Conservation (phyloP, 148 eudicot species). For the Rhododendron henanense region DNA sequence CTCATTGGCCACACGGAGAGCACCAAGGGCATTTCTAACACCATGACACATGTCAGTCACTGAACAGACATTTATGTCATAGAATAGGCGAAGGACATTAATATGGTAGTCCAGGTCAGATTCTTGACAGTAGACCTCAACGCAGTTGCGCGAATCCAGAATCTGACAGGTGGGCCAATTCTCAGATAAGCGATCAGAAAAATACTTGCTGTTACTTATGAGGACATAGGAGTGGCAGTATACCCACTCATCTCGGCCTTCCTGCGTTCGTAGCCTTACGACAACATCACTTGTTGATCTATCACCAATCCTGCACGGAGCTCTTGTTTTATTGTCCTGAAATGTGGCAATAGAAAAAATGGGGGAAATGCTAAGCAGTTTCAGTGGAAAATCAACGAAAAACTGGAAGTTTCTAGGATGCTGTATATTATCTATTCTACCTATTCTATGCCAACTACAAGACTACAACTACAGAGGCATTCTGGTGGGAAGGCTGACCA, state of each 20-base stretch:
- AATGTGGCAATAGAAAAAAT: conserved; percentile 1
- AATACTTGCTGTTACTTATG: conserved; percentile 68
- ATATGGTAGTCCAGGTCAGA: conserved; percentile 64
- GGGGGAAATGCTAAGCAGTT: not conserved
- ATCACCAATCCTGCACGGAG: conserved; percentile 56
- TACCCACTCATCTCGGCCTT: conserved; percentile 83
- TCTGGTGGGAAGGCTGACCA: too few species aligned
- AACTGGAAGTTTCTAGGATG: not conserved
- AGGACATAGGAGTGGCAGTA: conserved; percentile 84
- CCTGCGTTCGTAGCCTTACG: conserved; percentile 72
- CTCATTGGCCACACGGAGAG: conserved; percentile 59
- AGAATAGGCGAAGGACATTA: conserved; percentile 64
- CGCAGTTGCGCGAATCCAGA: conserved; percentile 88
- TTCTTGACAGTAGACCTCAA: conserved; percentile 78
- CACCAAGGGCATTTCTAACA: conserved; percentile 74
- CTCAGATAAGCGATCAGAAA: conserved; percentile 90
- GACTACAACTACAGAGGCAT: too few species aligned
- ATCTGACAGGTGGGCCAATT: conserved; percentile 94
- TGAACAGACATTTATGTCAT: conserved; percentile 32
- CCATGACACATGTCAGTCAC: conserved; percentile 48
- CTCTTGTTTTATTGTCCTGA: conserved; percentile 39
- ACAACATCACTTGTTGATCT: conserved; percentile 86
- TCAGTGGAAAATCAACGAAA: not conserved
- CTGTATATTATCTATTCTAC: not conserved
- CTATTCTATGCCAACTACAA: too few species aligned